These are phyloP conservation scores for Plantago elongata DNA, from an alignment of 257 asterid genomes.

Conservation along the genomic window DNA sequence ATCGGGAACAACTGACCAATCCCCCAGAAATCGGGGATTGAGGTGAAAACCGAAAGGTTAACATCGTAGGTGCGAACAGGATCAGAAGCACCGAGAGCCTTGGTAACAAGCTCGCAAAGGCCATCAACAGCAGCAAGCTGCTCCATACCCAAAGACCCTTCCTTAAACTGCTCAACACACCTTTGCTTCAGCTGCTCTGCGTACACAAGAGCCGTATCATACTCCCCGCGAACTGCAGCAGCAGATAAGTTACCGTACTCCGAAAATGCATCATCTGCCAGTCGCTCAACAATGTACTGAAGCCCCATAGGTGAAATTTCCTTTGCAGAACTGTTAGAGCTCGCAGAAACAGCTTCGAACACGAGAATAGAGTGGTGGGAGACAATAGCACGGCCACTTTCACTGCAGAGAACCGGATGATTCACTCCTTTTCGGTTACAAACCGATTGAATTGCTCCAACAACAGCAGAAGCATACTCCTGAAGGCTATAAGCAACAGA, in stretches of 20 bases:
- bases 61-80: slow-evolving; percentile 67
- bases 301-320: slow-evolving; percentile 35
- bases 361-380: slow-evolving; percentile 89
- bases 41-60: slow-evolving; percentile 80
- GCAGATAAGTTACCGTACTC: slow-evolving; percentile 57
- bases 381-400: slow-evolving; percentile 94
- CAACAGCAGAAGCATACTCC: slow-evolving; percentile 87
- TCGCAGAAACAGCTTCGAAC: slow-evolving; percentile 71
- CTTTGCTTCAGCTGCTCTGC: slow-evolving; percentile 87
- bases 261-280: slow-evolving; percentile 51
- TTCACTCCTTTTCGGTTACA: slow-evolving; percentile 63
- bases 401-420: slow-evolving; percentile 86
- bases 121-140: slow-evolving; percentile 84
- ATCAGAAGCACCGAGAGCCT: slow-evolving; percentile 61
- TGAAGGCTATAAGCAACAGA: slow-evolving; percentile 58
- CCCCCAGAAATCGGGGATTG: slow-evolving; percentile 97
- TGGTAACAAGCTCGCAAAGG: slow-evolving; percentile 60
- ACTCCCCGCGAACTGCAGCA: slow-evolving; percentile 65
- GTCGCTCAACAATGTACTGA: slow-evolving; percentile 42
- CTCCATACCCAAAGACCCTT: slow-evolving; percentile 73
- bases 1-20: slow-evolving; percentile 87
- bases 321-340: slow-evolving; percentile 35
- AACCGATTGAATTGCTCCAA: slow-evolving; percentile 50
- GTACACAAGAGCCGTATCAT: slow-evolving; percentile 46
- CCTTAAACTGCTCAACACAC: slow-evolving; percentile 86